Percentiles rank a stretch among this genome's conserved stretches.
These are phyloP conservation scores for Pyricularia sp. DNA, from an alignment of 2,329 filamentous ascomycete genomes.

Conservation along the genomic window DNA sequence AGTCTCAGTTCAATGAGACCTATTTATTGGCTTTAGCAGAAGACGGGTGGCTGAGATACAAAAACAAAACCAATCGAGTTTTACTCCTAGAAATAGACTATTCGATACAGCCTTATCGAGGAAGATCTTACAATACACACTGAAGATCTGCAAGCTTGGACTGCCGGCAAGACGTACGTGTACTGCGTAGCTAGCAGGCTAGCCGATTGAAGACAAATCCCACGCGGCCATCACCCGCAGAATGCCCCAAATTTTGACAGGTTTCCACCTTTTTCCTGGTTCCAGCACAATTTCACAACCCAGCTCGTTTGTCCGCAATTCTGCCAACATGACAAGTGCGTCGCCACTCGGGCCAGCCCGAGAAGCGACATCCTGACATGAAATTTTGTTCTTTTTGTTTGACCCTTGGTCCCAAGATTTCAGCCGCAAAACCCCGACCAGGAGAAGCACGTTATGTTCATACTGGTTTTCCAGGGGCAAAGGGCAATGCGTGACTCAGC, in stretches of 20 bases:
- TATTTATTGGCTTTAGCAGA: neutral
- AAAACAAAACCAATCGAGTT: neutral
- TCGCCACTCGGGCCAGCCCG: neutral
- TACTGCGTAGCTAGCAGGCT: too few species aligned
- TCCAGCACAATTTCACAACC: neutral
- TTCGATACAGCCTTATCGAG: neutral
- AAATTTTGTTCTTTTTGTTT: neutral
- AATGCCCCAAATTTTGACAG: neutral
- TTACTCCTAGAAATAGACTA: neutral
- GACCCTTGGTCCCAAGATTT: neutral
- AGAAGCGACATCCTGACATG: neutral
- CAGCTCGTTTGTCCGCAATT: neutral
- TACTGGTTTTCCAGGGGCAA: neutral
- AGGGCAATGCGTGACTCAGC: neutral
- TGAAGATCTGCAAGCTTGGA: neutral
- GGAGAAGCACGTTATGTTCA: neutral
- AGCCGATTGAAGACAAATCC: neutral
- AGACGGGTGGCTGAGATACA: neutral
- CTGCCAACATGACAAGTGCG: neutral
- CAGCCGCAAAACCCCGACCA: neutral
- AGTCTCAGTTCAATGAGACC: neutral
- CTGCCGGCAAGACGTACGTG: neutral
- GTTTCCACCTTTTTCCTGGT: neutral
- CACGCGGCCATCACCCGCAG: neutral
- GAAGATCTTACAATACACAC: neutral